A percentile compares a stretch with the other conserved stretches of the same genome.
Evolutionary conservation across 805 yeast species (phyloP).

Genomic region (Clavispora carvajalis): DNA sequence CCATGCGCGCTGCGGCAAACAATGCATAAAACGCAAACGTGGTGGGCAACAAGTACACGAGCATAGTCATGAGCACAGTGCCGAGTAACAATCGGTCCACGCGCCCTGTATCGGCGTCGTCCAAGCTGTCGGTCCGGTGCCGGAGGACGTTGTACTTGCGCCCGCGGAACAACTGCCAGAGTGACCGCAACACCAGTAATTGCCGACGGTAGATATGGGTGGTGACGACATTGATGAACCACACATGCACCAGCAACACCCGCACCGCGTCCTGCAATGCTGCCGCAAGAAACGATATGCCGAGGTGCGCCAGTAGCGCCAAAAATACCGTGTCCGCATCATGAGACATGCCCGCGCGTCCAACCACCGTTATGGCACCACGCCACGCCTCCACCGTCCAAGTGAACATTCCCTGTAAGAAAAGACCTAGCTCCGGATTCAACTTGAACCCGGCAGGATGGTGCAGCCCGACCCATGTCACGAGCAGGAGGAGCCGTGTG

Average conservation of each 20-base stretch:
- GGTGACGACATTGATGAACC: constrained; percentile 71
- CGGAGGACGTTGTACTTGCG: constrained; percentile 80
- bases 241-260: constrained; percentile 63
- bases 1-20: constrained; percentile 58
- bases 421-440: constrained; percentile 77
- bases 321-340: not conserved
- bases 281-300: constrained; percentile 68
- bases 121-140: constrained; percentile 77
- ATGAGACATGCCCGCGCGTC: not conserved
- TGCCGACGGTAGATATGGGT: constrained; percentile 79
- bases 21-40: constrained; percentile 76
- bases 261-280: constrained; percentile 59
- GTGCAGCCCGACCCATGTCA: constrained; percentile 66
- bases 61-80: constrained; percentile 76
- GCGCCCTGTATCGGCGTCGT: constrained; percentile 54
- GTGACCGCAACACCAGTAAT: constrained; percentile 57
- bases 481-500: constrained; percentile 40
- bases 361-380: not conserved
- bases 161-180: constrained; percentile 84
- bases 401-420: constrained; percentile 77
- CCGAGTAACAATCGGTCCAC: constrained; percentile 86
- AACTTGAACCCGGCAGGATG: constrained; percentile 94
- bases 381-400: constrained; percentile 80
- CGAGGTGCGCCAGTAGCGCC: constrained; percentile 22
- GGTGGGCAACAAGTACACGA: constrained; percentile 79